Evolutionary conservation across 495 filamentous ascomycete species (phyloP), one percentile per base, ranked within the genome.

Genomic region (Jackrogersella multiformis): DNA sequence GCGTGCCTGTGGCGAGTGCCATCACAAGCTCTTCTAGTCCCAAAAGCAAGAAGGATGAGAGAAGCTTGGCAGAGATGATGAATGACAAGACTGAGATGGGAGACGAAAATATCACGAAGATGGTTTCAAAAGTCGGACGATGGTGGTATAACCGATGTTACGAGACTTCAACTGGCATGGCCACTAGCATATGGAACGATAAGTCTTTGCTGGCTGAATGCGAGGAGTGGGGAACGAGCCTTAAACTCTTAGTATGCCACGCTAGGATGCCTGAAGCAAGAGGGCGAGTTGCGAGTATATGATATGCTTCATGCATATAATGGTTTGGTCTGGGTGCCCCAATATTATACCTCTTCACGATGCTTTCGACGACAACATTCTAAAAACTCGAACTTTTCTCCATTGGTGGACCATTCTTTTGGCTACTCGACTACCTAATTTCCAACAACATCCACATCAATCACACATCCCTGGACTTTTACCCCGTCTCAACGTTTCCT

Each of bases 81-180:
- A 86, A 84, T 54, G 88, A 90, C 58, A 81, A 86, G 21, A 80
- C 85, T 2, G 80, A 82, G 16, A 84, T 86, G 5, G 85, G 80
- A 26, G 92, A 96, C 71, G 89, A 92, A 68, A 88, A 86, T 54
- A 96, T 97, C 69, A 90, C 92, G 3, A 93, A 92, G 71, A 96
- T 96, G 81, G 93, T 98, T 16, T 88, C 93, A 16, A 89, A 87
- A 62, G 94, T 99, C 6, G 96, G 95, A 13, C 82, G 96, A 36
- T 99, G 93, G 93, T 98, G 96, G 95, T 97, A 97, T 76, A 90
- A 86, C 4, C 85, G 89, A 51, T 97, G 93, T 81, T 98, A 98
- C 75, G 95, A 98, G 79, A 82, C 76, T 44, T 74, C 76, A 5
- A 84, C 84, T 18, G 80, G 84, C 6, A 80, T 89, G 13, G 77